Evolutionary conservation across 2,329 filamentous ascomycete species (phyloP), one percentile per base, ranked within the genome.

Genomic region (Nemania abortiva): DNA sequence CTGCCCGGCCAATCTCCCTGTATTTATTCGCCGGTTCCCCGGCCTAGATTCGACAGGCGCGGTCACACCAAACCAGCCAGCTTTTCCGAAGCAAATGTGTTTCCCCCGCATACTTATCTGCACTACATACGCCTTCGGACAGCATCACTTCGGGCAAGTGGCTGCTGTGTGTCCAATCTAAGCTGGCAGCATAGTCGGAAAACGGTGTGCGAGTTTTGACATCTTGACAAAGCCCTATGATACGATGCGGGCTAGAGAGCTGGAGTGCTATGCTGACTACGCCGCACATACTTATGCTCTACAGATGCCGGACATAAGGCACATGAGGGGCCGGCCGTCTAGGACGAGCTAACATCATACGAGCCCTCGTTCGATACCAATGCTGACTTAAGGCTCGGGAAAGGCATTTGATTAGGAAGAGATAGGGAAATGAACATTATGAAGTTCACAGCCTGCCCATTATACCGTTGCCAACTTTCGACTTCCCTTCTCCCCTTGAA

Each of bases 341-440:
- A 7, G 15, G 15, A 15, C 15, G 10, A 13, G 15, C 37, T 5
- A 22, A 49, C 6, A 50, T 10, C 47, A 50, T 24, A 52, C 31
- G 22, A n/a, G 10, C 20, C 45, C 29, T 31, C 13, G 20, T 53
- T 24, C 34, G 52, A n/a, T 13, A 53, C n/a, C 42, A 58, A 63
- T 24, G 18, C 42, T 55, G 24, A 50, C 50, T 64, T 47, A 5
- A 37, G n/a, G 39, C 55, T 42, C 52, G 54, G 20, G 24, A 24
- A 65, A 27, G 5, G 24, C 24, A 27, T 27, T 27, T 54, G 27
- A 62, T 7, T 24, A 22, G 13, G 47, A 53, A 39, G 42, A 24
- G 42, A 24, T 20, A 10, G 47, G 29, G 29, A 52, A 1, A n/a
- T n/a, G n/a, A 27, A 5, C 24, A 27, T 27, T 27, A 27, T 27